Evolutionary conservation across 352 stramenopile genomes (phyloP).

Genomic region (Blastocystis sp.): DNA sequence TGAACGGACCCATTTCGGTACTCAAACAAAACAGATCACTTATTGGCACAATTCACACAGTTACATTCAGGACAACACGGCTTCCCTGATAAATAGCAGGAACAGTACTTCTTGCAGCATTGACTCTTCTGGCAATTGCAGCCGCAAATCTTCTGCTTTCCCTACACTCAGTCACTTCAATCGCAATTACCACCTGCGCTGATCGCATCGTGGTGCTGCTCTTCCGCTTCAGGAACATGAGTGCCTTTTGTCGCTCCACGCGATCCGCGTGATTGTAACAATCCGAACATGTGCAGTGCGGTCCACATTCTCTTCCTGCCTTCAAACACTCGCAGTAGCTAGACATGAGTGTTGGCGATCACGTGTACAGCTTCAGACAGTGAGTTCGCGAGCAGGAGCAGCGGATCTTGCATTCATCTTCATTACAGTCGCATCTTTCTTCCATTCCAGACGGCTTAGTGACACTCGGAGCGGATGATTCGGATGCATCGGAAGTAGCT

Average conservation of each 20-base stretch:
- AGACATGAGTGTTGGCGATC: background rate
- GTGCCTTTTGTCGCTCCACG: background rate
- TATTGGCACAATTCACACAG: background rate
- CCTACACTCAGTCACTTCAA: background rate
- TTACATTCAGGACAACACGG: background rate
- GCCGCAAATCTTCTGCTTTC: background rate
- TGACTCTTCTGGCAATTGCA: background rate
- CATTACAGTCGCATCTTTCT: background rate
- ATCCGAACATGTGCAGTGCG: background rate
- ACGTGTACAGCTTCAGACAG: slow-evolving; percentile 5
- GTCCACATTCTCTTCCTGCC: background rate
- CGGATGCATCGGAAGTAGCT: too few species aligned
- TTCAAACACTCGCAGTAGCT: slow-evolving; percentile 25
- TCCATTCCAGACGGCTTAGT: background rate
- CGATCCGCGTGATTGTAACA: background rate
- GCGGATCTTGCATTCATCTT: background rate
- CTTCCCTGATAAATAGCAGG: background rate
- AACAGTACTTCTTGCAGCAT: slow-evolving; percentile 16
- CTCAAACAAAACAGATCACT: background rate
- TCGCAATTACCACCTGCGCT: too few species aligned
- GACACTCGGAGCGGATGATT: background rate
- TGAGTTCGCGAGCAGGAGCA: background rate
- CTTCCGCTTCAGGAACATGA: background rate
- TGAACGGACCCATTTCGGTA: background rate
- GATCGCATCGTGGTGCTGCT: too few species aligned